Conservation (phyloP, 2,329 filamentous ascomycete species). For the Pseudogymnoascus sp. region DNA sequence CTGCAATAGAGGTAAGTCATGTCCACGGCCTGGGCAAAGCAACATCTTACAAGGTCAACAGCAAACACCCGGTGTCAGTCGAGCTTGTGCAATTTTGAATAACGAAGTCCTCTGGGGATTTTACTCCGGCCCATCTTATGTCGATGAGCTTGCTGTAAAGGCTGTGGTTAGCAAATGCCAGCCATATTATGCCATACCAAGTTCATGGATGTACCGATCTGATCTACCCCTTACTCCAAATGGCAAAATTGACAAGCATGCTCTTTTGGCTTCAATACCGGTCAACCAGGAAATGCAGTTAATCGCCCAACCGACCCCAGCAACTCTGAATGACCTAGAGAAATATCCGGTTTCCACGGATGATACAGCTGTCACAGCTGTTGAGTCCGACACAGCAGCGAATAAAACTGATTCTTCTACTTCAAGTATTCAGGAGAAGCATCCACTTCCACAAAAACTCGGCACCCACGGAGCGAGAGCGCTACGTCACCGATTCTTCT, state of each 20-base stretch:
- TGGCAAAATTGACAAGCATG: constrained; percentile 49
- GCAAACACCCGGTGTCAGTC: constrained; percentile 34
- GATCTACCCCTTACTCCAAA: constrained; percentile 46
- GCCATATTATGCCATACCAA: constrained; percentile 50
- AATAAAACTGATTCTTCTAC: neutral
- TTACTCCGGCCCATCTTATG: constrained; percentile 28
- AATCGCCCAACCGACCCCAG: neutral
- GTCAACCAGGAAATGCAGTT: neutral
- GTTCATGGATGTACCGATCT: constrained; percentile 36
- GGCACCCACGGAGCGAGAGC: constrained; percentile 29
- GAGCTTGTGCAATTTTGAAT: constrained; percentile 42
- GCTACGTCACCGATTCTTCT: constrained; percentile 35
- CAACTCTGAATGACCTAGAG: neutral
- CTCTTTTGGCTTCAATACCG: constrained; percentile 27
- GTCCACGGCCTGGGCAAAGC: neutral
- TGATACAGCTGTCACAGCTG: neutral
- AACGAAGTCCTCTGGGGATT: constrained; percentile 45
- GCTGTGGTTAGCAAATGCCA: constrained; percentile 29
- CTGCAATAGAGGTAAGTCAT: constrained; percentile 38
- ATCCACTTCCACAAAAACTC: constrained; percentile 35
- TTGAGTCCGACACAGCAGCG: neutral
- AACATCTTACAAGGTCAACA: neutral
- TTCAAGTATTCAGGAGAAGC: neutral
- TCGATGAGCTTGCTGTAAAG: constrained; percentile 27
- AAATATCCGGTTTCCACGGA: neutral